phyloP scores from a whole-genome alignment of 176 grass and related monocot species.

The Elymus sibiricus region DNA sequence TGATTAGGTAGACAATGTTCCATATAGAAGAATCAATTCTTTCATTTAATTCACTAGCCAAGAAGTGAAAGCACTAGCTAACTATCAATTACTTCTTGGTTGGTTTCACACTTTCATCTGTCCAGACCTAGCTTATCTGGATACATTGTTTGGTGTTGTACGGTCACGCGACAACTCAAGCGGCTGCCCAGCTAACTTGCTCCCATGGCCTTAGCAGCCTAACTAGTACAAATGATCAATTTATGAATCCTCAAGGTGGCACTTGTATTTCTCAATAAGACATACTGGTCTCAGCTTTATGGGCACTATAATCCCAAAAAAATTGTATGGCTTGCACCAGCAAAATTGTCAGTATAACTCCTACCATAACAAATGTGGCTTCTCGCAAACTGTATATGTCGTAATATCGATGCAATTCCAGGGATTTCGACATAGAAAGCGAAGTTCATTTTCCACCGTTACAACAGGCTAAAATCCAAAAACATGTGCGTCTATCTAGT shows the following conservation, averaged over 20 bases:
- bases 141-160: neutral
- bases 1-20: neutral
- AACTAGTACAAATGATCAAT: neutral
- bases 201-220: neutral
- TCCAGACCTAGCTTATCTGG: neutral
- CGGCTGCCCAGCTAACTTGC: neutral
- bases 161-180: neutral
- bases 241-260: neutral
- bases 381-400: neutral
- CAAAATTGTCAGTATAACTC: neutral
- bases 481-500: neutral
- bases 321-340: neutral
- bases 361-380: neutral
- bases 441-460: too few relatives aligned
- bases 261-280: neutral
- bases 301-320: neutral
- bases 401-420: neutral
- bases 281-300: neutral
- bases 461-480: neutral
- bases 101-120: constrained; percentile 1
- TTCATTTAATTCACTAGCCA: neutral
- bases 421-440: neutral
- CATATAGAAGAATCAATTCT: neutral
- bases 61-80: neutral
- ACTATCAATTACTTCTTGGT: neutral